Evolutionary conservation across 345 rosid genomes (phyloP), one percentile per base, ranked within the genome.

Genomic region (Draba incana): DNA sequence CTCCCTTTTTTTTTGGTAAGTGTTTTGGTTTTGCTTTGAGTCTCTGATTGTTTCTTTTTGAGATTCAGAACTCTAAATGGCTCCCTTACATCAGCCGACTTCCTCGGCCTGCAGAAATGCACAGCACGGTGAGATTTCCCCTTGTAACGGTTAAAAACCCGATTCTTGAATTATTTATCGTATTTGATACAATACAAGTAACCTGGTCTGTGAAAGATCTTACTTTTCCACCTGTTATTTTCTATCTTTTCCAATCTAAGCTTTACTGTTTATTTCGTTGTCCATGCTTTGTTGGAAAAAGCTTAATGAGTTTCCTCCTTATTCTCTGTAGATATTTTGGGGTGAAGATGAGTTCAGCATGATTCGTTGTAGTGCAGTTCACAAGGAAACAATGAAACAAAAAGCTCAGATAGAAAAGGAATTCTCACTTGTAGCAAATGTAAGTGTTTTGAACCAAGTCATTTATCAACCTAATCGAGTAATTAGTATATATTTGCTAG

Each of bases 31-130:
- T 74, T 46, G 27, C 54, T 57, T 67, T 45, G 56, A 44, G 46
- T 67, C 56, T 74, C 45, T 48, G 30, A 14, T 48, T 75, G 48
- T 11, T 67, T 47, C 41, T 62, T 67, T 47, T 30, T 62, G 54
- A 50, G 16, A 74, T 81, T n/a, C n/a, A 86, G 96, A 81, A 80
- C 61, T 90, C 90, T 16, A 83, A 79, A 48, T 90, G 96, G 98
- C 74, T 77, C 47, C 92, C 88, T 68, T 93, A 88, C 64, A 78
- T 88, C 15, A 75, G 82, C 61, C 70, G 88, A 53, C 93, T 90
- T 81, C 97, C 97, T 66, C 76, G 57, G 60, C 77, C 50, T 15
- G 80, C 66, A 48, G 87, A 83, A 45, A 84, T 86, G 79, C 89
- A 90, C 41, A 88, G 85, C 85, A 70, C 90, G 24, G 97, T 89